phyloP scores from a whole-genome alignment of 345 rosid species.

The Kandelia obovata region DNA sequence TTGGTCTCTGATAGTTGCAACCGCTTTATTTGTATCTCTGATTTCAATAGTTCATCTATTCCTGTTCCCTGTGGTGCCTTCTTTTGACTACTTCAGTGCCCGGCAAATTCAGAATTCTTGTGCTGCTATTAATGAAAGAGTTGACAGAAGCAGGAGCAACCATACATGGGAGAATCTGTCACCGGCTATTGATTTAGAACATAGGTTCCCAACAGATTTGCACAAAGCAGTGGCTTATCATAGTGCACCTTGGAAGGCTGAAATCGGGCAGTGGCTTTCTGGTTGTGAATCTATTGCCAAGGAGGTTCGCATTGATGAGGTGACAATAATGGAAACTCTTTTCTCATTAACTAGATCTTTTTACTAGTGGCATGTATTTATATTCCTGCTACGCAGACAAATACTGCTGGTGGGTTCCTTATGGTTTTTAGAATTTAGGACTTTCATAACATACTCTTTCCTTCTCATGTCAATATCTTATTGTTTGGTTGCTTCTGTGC shows the following conservation, averaged over 20 bases:
- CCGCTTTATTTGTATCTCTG: conserved; percentile 53
- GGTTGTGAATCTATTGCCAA: conserved; percentile 58
- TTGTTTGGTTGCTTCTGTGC: neutral
- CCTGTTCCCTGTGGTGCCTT: conserved; percentile 64
- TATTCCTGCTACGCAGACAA: neutral
- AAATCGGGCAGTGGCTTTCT: conserved; percentile 87
- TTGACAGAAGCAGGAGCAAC: conserved; percentile 16
- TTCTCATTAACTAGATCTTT: neutral
- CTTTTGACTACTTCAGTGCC: conserved; percentile 48
- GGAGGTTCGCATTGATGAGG: conserved; percentile 63
- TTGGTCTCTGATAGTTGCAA: conserved; percentile 60
- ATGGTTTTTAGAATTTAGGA: neutral
- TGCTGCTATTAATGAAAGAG: conserved; percentile 42
- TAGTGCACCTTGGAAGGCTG: conserved; percentile 84
- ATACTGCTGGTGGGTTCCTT: neutral
- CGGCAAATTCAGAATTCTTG: conserved; percentile 48
- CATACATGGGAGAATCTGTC: conserved; percentile 20
- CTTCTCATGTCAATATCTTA: neutral
- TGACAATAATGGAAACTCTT: conserved; percentile 13
- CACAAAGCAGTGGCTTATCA: conserved; percentile 67
- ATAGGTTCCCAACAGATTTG: conserved; percentile 66
- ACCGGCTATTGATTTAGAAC: conserved; percentile 41
- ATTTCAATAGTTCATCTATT: conserved; percentile 72
- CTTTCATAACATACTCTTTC: conserved; percentile 1
- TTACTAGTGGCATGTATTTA: neutral